phyloP scores from a whole-genome alignment of 768 basidiomycete species.

The Chalciporus pseudorubinellus region DNA sequence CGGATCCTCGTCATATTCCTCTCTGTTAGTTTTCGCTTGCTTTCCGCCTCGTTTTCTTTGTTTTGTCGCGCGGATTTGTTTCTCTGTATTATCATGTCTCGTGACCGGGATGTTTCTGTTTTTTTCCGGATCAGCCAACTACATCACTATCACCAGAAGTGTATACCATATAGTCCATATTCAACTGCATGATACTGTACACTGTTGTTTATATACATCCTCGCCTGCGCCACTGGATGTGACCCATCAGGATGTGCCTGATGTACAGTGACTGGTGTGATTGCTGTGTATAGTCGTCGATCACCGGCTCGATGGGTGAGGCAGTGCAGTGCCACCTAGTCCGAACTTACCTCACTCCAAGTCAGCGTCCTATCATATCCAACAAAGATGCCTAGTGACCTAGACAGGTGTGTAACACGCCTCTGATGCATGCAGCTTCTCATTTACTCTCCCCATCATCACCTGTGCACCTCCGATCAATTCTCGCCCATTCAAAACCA shows the following conservation, averaged over 20 bases:
- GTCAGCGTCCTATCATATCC: constrained; percentile 32
- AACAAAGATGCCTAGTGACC: constrained; percentile 49
- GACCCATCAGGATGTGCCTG: constrained; percentile 20
- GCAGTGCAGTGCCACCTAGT: constrained; percentile 25
- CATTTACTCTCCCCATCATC: constrained; percentile 22
- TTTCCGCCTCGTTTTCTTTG: constrained; percentile 6
- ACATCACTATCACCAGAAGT: constrained; percentile 29
- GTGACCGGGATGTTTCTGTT: constrained; percentile 1
- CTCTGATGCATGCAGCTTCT: constrained; percentile 27
- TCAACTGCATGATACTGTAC: constrained; percentile 33
- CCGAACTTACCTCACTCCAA: constrained; percentile 22
- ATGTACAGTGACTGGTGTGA: constrained; percentile 17
- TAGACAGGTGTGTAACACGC: constrained; percentile 50
- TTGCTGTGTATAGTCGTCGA: constrained; percentile 6
- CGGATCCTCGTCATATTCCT: constrained; percentile 1
- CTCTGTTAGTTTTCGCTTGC: constrained; percentile 1
- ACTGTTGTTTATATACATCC: constrained; percentile 30
- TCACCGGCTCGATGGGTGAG: constrained; percentile 14
- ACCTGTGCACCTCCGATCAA: constrained; percentile 26
- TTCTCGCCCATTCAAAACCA: constrained; percentile 11
- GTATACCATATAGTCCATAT: constrained; percentile 32
- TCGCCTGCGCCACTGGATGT: constrained; percentile 9
- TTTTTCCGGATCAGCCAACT: constrained; percentile 1
- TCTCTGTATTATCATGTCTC: constrained; percentile 23
- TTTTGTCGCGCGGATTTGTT: constrained; percentile 14